Percentiles rank a stretch among this genome's conserved stretches.
Evolutionary conservation across 768 basidiomycete genomes (phyloP).

Genomic region (Tricholoma sp.): DNA sequence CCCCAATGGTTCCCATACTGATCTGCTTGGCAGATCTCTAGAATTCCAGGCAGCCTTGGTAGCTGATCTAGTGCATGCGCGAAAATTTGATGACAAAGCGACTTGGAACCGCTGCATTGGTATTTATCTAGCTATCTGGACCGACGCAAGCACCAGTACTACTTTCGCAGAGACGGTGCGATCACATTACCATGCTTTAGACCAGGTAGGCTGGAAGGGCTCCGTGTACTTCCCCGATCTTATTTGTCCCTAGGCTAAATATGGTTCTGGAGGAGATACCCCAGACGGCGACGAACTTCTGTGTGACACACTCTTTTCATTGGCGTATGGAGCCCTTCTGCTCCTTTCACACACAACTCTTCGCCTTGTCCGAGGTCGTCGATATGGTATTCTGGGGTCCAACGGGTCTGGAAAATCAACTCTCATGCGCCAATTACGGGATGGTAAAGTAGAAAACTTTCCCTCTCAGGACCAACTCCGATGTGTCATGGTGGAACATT

Average conservation of each 20-base stretch:
- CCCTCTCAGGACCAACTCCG: constrained; percentile 83
- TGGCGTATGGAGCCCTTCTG: constrained; percentile 92
- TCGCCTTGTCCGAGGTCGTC: constrained; percentile 81
- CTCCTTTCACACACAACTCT: constrained; percentile 92
- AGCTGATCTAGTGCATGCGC: constrained; percentile 66
- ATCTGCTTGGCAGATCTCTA: constrained; percentile 55
- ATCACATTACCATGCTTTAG: constrained; percentile 70
- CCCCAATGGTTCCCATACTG: constrained; percentile 14
- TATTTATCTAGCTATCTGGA: constrained; percentile 68
- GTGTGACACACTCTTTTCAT: constrained; percentile 90
- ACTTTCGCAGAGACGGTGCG: constrained; percentile 62
- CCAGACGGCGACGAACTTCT: constrained; percentile 80
- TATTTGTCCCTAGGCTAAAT: constrained; percentile 40
- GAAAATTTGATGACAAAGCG: constrained; percentile 47
- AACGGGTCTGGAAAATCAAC: constrained; percentile 97
- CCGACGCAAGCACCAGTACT: constrained; percentile 42
- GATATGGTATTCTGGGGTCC: constrained; percentile 94
- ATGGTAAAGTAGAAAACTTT: constrained; percentile 96
- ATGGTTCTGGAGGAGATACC: constrained; percentile 35
- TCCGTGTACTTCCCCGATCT: constrained; percentile 2
- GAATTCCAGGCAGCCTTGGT: constrained; percentile 71
- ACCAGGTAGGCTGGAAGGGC: constrained; percentile 55
- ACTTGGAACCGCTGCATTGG: constrained; percentile 72
- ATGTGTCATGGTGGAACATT: constrained; percentile 96
- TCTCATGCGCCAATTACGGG: constrained; percentile 90